Evolutionary conservation across 257 asterid genomes (phyloP).

Genomic region (Capsicum baccatum): DNA sequence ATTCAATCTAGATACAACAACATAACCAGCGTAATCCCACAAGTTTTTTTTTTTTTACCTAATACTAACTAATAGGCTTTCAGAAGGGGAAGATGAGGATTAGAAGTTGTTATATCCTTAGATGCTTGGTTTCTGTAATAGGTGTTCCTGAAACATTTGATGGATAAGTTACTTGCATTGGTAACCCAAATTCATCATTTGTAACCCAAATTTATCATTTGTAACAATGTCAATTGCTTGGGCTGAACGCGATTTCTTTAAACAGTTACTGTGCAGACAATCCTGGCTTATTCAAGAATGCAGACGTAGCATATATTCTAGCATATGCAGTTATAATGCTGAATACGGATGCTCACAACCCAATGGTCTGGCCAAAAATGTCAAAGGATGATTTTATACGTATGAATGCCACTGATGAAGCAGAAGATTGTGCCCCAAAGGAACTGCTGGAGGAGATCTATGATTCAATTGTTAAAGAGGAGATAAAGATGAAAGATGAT

Average conservation of each 20-base stretch:
- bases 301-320: constrained; percentile 96
- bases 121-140: constrained; percentile 16
- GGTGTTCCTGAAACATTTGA: constrained; percentile 15
- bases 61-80: too few species aligned
- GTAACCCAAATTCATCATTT: not conserved
- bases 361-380: constrained; percentile 99
- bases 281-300: constrained; percentile 94
- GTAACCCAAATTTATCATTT: not conserved
- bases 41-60: too few species aligned
- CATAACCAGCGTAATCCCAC: too few species aligned
- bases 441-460: constrained; percentile 94
- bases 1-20: not conserved
- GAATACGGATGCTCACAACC: constrained; percentile 99
- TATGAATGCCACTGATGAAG: constrained; percentile 73
- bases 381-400: constrained; percentile 94
- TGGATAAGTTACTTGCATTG: constrained; percentile 7
- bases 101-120: constrained; percentile 2
- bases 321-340: constrained; percentile 99
- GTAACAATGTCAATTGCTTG: constrained; percentile 31
- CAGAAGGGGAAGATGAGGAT: not conserved
- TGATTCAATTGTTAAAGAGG: constrained; percentile 93
- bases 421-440: constrained; percentile 92
- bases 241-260: constrained; percentile 38
- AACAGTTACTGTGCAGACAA: constrained; percentile 93
- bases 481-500: constrained; percentile 95